phyloP scores from a whole-genome alignment of 495 filamentous ascomycete genomes.

The Penicillium egyptiacum region DNA sequence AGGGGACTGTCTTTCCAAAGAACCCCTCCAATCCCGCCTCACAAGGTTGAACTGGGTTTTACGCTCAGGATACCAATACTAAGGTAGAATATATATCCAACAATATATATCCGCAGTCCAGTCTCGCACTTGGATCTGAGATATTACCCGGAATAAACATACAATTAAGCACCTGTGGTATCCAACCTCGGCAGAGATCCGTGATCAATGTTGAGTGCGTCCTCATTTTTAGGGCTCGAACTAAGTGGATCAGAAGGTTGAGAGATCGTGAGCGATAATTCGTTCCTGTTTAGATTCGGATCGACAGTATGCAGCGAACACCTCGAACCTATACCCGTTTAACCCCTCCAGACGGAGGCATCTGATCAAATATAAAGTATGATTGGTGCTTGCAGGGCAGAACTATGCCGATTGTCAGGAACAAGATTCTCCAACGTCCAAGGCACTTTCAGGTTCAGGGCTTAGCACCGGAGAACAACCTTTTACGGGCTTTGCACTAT shows the following conservation, averaged over 20 bases:
- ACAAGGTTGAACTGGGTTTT: too few species aligned
- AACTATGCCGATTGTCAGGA: not conserved
- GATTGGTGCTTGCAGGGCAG: not conserved
- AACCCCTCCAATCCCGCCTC: not conserved
- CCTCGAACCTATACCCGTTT: not conserved
- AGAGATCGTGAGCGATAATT: slow-evolving; percentile 5
- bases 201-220: not conserved
- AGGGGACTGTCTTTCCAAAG: slow-evolving; percentile 1
- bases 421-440: not conserved
- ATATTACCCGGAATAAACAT: not conserved
- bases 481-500: slow-evolving; percentile 8
- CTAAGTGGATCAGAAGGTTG: slow-evolving; percentile 8
- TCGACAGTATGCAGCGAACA: slow-evolving; percentile 6
- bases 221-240: slow-evolving; percentile 10
- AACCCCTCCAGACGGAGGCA: not conserved
- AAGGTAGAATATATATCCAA: not conserved
- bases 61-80: not conserved
- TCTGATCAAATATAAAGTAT: not conserved
- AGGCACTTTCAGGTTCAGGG: not conserved
- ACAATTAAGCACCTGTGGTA: not conserved
- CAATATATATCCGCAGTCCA: not conserved
- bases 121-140: not conserved
- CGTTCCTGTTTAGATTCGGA: slow-evolving; percentile 4
- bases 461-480: slow-evolving; percentile 5
- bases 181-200: not conserved